These are phyloP conservation scores for Penicillium vulpinum DNA, from an alignment of 2,329 filamentous ascomycete genomes.

Conservation along the genomic window DNA sequence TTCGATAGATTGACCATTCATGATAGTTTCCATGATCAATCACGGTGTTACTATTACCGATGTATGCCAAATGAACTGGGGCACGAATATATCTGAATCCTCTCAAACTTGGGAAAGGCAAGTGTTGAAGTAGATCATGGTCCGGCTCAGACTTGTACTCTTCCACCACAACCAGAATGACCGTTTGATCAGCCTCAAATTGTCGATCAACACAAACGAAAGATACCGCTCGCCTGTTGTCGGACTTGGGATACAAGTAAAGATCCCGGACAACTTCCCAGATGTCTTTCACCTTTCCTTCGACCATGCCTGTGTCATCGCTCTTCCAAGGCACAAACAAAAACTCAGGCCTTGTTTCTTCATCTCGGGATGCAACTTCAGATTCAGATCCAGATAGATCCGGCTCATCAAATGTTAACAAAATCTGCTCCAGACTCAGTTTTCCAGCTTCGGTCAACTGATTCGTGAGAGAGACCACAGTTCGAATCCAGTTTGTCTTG, in stretches of 20 bases:
- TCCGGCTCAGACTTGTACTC: neutral
- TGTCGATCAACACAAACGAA: neutral
- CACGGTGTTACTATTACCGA: too few species aligned
- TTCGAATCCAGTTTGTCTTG: neutral
- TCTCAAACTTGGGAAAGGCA: neutral
- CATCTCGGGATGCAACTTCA: neutral
- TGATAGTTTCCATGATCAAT: neutral
- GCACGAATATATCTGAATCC: neutral
- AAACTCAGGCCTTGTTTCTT: neutral
- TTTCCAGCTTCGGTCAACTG: neutral
- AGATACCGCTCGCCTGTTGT: neutral
- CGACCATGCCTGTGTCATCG: neutral
- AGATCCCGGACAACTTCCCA: neutral
- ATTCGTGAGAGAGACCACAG: neutral
- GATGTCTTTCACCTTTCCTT: neutral
- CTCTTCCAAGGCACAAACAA: neutral
- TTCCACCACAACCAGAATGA: neutral
- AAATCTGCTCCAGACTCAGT: neutral
- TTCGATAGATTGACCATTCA: neutral
- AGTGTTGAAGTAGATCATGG: neutral
- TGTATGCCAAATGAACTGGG: neutral
- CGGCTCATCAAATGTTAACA: neutral
- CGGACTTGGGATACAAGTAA: neutral
- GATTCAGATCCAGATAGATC: neutral
- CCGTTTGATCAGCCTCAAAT: neutral